Evolutionary conservation across 805 yeast genomes (phyloP), one percentile per base, ranked within the genome.

Genomic region (Pichia thaimueangensis): DNA sequence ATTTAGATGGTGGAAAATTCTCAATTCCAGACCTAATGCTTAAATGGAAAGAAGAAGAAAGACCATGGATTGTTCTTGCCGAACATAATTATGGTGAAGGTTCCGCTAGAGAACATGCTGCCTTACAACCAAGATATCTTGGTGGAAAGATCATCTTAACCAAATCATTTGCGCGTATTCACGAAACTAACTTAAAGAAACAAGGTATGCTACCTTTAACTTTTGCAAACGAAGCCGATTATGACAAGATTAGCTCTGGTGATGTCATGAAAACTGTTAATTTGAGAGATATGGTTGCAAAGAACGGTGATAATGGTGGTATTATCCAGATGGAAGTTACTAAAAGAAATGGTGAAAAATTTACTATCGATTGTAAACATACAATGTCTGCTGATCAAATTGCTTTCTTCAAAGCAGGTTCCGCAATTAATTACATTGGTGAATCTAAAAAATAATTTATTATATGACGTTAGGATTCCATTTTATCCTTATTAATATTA

Each of bases 31-130:
- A 87, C 53, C 74, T 89, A 47, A 93, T 93, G 96, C 83, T 81
- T 65, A 85, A 85, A 64, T 93, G 97, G 97, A 89, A 91, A 63
- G 70, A 78, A 39, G 93, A 86, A 47, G 54, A 65, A 15, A 75
- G 84, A 54, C 93, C 94, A 17, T 91, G 98, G 98, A 74, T 80
- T 52, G 97, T 93, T 35, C 83, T 93, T 50, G 97, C 97, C 42
- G 98, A 93, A 64, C 96, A 93, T 62, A 91, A 91, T 67, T 93
- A 91, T 59, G 98, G 98, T 68, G 98, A 91, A 71, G 98, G 98
- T 56, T 89, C 97, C 38, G 97, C 98, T 25, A 85, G 98, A 76
- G 98, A 91, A 65, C 98, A 91, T 59, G 98, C 98, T 35, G 97
- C 97, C 13, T 72, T 93, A 53, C 86, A 93, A 27, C 98, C 97